Percentiles rank a stretch among this genome's conserved stretches.
Evolutionary conservation across 257 asterid genomes (phyloP).

Genomic region (Solanum stenotomum): DNA sequence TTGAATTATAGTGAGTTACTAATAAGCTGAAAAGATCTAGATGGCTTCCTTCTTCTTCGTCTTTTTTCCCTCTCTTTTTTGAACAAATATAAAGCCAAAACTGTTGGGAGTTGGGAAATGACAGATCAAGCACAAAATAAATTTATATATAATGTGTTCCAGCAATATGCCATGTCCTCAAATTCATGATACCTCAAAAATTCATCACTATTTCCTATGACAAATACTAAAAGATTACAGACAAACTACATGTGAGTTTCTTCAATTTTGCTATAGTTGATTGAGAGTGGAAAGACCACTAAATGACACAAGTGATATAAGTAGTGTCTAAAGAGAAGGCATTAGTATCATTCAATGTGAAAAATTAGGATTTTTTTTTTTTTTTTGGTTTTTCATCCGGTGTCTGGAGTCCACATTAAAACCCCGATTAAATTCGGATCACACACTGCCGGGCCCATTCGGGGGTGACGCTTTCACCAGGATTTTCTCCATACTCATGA

Average conservation of each 20-base stretch:
- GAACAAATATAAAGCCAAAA: background rate
- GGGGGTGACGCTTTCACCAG: accelerated
- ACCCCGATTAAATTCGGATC: too few species aligned
- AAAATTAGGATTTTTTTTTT: background rate
- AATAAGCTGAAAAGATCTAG: background rate
- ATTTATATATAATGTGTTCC: background rate
- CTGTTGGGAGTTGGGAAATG: background rate
- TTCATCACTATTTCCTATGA: background rate
- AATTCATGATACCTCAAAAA: background rate
- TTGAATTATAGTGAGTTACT: background rate
- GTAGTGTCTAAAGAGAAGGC: background rate
- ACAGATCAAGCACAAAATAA: background rate
- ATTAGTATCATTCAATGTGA: background rate
- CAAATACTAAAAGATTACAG: background rate
- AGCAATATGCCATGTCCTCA: background rate
- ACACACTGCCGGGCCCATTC: too few species aligned
- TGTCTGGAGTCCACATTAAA: accelerated
- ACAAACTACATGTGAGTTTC: background rate
- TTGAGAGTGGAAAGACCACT: background rate
- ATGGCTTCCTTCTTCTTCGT: background rate
- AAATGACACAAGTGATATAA: background rate
- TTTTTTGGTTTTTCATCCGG: too few species aligned
- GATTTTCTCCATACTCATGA: accelerated
- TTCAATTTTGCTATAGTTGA: background rate
- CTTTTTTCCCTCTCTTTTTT: background rate